These are phyloP conservation scores for Mimosa bimucronata DNA, from an alignment of 306 rosid species.

Conservation along the genomic window DNA sequence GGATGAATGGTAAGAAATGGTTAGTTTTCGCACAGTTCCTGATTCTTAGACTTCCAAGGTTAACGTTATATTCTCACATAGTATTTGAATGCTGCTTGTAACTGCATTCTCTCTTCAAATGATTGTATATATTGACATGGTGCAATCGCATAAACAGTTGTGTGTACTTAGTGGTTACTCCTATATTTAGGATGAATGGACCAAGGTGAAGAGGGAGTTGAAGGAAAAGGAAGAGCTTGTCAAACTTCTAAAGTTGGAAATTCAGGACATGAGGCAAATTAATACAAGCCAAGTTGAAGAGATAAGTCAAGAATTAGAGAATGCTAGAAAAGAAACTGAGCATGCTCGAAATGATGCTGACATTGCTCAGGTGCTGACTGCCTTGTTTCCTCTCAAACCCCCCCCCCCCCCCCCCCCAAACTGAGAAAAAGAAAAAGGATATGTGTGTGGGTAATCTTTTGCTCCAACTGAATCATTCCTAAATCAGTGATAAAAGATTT, in stretches of 20 bases:
- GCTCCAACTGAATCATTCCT: too few species aligned
- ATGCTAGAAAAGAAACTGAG: background rate
- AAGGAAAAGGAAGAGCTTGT: background rate
- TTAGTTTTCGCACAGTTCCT: background rate
- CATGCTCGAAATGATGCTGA: background rate
- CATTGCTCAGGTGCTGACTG: background rate
- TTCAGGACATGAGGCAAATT: background rate
- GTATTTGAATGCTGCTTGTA: background rate
- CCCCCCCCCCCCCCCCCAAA: too few species aligned
- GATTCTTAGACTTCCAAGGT: background rate
- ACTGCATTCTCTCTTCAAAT: background rate
- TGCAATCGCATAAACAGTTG: too few species aligned
- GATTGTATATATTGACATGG: too few species aligned
- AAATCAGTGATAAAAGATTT: too few species aligned
- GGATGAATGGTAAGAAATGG: background rate
- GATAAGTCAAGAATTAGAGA: background rate
- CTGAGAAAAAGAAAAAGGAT: too few species aligned
- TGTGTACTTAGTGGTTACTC: too few species aligned
- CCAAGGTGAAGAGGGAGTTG: background rate
- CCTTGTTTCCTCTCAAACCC: too few species aligned
- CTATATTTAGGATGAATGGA: constrained; percentile 1
- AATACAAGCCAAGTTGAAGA: background rate
- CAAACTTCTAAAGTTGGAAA: background rate
- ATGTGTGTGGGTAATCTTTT: too few species aligned
- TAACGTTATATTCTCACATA: background rate